phyloP scores from a whole-genome alignment of 345 rosid species.

The Euclidium syriacum region DNA sequence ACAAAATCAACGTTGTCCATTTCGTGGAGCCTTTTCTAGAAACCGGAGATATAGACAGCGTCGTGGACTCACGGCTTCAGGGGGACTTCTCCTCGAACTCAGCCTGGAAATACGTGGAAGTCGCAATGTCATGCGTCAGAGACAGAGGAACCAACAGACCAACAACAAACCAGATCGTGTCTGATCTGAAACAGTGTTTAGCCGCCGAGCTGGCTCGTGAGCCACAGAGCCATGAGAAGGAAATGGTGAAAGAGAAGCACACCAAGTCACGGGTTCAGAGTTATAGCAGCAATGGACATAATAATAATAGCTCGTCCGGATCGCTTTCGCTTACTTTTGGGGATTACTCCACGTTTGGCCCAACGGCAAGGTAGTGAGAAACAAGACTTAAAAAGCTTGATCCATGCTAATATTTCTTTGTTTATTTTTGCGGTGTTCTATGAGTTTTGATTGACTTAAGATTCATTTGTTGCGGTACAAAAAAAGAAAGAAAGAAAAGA shows the following conservation, averaged over 20 bases:
- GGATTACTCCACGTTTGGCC: constrained; percentile 20
- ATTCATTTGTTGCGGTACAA: too few species aligned
- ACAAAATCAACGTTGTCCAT: constrained; percentile 32
- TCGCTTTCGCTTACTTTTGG: constrained; percentile 23
- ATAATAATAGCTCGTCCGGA: constrained; percentile 13
- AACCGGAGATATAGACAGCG: constrained; percentile 26
- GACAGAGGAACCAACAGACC: constrained; percentile 29
- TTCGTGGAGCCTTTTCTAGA: constrained; percentile 28
- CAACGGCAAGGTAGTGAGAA: constrained; percentile 30
- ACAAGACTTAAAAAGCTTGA: too few species aligned
- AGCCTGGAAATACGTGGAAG: constrained; percentile 31
- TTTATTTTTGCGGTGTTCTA: too few species aligned
- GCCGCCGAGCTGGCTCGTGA: constrained; percentile 30
- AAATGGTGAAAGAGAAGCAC: not conserved
- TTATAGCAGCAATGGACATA: not conserved
- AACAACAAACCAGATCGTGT: constrained; percentile 26
- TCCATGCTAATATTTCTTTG: too few species aligned
- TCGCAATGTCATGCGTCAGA: constrained; percentile 30
- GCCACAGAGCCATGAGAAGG: constrained; percentile 11
- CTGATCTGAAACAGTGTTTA: constrained; percentile 30
- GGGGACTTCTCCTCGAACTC: constrained; percentile 28
- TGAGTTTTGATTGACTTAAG: too few species aligned
- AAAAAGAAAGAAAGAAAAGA: too few species aligned
- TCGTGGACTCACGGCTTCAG: constrained; percentile 23
- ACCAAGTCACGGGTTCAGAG: not conserved